phyloP scores from a whole-genome alignment of 2,329 filamentous ascomycete species.

The Drechmeria coniospora region DNA sequence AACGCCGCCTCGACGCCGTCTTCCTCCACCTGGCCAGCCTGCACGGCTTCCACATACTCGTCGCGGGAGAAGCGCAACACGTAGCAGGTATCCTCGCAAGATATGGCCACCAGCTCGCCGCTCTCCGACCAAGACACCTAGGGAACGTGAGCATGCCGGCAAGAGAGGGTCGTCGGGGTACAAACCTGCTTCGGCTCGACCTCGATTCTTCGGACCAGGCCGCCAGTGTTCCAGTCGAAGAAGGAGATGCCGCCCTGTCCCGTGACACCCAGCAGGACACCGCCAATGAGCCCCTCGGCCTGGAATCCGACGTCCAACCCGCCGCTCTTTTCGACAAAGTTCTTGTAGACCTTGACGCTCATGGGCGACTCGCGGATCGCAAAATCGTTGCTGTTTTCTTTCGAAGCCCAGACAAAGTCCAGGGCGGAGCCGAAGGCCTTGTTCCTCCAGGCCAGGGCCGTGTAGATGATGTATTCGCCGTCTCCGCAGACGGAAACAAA shows the following conservation, averaged over 20 bases:
- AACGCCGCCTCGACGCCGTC: constrained; percentile 94
- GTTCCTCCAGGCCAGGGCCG: constrained; percentile 88
- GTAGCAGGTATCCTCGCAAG: constrained; percentile 91
- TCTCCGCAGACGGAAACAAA: constrained; percentile 76
- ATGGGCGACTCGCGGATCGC: constrained; percentile 90
- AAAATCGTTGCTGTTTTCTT: constrained; percentile 97
- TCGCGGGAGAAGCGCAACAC: constrained; percentile 85
- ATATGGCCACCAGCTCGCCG: constrained; percentile 81
- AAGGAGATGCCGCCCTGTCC: constrained; percentile 90
- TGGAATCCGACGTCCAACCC: constrained; percentile 91
- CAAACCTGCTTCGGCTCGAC: constrained; percentile 42
- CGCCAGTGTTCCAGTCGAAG: constrained; percentile 89
- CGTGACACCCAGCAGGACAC: constrained; percentile 82
- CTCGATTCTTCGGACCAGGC: constrained; percentile 83
- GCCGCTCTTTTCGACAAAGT: constrained; percentile 83
- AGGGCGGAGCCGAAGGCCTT: constrained; percentile 92
- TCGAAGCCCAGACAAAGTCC: constrained; percentile 93
- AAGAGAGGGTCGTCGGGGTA: neutral
- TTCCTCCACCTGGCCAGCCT: constrained; percentile 67
- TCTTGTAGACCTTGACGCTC: constrained; percentile 93
- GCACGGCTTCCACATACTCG: constrained; percentile 68
- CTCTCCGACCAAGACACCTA: constrained; percentile 95
- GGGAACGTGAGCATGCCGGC: constrained; percentile 2
- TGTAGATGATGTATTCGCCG: constrained; percentile 98
- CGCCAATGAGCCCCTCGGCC: constrained; percentile 79